Conservation (phyloP, 164 flowering plant genomes). For the Magnolia changhungtana region DNA sequence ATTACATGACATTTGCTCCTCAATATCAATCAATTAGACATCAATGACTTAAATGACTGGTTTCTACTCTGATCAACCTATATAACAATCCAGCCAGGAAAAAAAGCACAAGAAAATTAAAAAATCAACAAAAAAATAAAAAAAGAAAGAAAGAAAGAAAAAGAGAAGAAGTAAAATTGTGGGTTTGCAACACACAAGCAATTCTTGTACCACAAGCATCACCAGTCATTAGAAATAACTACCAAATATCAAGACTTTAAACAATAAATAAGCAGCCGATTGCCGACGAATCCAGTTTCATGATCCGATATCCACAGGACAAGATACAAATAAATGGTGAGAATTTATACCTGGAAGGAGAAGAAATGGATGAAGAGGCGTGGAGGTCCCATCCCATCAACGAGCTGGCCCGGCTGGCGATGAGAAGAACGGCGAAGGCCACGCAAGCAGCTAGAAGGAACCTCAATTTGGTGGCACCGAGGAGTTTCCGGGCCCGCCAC, state of each 20-base stretch:
- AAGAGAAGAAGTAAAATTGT: no score
- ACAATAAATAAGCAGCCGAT: neutral
- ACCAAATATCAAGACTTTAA: neutral
- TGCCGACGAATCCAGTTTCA: neutral
- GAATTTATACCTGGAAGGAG: constrained; percentile 23
- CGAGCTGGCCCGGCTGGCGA: constrained; percentile 22
- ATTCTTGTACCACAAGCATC: neutral
- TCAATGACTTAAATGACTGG: no score
- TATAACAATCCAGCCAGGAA: no score
- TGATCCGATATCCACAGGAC: neutral
- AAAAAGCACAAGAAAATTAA: no score
- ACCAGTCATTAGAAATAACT: neutral
- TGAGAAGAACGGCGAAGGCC: constrained; percentile 19
- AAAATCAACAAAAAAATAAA: no score
- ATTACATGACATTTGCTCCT: no score
- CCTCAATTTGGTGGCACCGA: constrained; percentile 18
- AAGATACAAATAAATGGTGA: neutral
- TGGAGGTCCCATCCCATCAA: constrained; percentile 43
- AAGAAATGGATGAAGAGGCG: constrained; percentile 26
- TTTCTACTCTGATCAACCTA: no score
- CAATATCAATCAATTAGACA: no score
- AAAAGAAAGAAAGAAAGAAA: no score
- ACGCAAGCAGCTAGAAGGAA: constrained; percentile 21
- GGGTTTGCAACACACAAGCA: neutral
- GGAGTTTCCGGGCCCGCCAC: constrained; percentile 27